Percentiles rank a stretch among this genome's conserved stretches.
Conservation (phyloP, 2,329 filamentous ascomycete genomes). For the Colletotrichum horii region DNA sequence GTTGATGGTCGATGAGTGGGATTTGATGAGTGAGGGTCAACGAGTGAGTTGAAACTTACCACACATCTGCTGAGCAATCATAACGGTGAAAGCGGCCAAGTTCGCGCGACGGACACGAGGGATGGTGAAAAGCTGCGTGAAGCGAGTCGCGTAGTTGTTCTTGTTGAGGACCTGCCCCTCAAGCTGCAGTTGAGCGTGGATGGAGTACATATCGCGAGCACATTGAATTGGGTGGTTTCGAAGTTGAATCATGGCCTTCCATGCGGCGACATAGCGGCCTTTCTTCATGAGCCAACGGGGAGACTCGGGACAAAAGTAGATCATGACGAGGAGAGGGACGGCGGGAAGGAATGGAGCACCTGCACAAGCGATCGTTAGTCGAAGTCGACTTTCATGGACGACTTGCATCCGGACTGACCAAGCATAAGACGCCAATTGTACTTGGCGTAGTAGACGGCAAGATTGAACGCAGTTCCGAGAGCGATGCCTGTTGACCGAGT, state of each 20-base stretch:
- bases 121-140: slow-evolving; percentile 71
- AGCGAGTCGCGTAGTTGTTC: slow-evolving; percentile 65
- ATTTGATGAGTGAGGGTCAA: not conserved
- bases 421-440: slow-evolving; percentile 44
- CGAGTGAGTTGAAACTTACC: slow-evolving; percentile 29
- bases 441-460: slow-evolving; percentile 40
- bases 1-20: not conserved
- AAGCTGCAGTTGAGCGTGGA: slow-evolving; percentile 67
- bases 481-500: slow-evolving; percentile 43
- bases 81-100: slow-evolving; percentile 77
- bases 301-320: slow-evolving; percentile 71
- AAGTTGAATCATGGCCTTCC: slow-evolving; percentile 56
- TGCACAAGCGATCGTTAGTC: not conserved
- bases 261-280: slow-evolving; percentile 64
- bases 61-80: slow-evolving; percentile 79
- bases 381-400: not conserved
- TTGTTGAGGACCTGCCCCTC: slow-evolving; percentile 56
- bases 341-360: slow-evolving; percentile 38
- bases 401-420: not conserved
- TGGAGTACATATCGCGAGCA: slow-evolving; percentile 67
- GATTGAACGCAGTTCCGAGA: slow-evolving; percentile 62
- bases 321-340: slow-evolving; percentile 60
- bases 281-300: slow-evolving; percentile 74
- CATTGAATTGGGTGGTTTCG: slow-evolving; percentile 62
- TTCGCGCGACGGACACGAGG: slow-evolving; percentile 75